Percentiles rank a stretch among this genome's conserved stretches.
Evolutionary conservation across 176 grass and related monocot genomes (phyloP).

Genomic region (Triticum urartu): DNA sequence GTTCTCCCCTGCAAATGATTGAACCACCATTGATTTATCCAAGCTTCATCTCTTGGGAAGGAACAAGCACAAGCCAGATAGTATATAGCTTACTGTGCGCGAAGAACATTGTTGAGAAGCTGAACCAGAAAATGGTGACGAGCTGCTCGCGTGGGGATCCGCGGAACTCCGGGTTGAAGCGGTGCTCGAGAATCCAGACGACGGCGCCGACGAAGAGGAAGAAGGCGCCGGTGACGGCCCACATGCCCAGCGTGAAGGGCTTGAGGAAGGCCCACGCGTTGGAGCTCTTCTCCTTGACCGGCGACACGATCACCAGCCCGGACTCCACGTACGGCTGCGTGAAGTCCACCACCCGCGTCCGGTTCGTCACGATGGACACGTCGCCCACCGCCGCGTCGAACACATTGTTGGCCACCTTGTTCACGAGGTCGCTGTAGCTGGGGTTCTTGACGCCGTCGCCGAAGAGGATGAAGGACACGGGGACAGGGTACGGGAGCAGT

Average conservation of each 20-base stretch:
- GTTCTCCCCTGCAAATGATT: slow-evolving; percentile 60
- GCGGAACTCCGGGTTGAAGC: slow-evolving; percentile 61
- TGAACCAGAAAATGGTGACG: slow-evolving; percentile 85
- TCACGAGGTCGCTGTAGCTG: slow-evolving; percentile 58
- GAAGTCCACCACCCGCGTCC: slow-evolving; percentile 78
- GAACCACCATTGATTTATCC: background rate
- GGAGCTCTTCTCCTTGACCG: slow-evolving; percentile 52
- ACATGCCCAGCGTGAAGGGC: slow-evolving; percentile 78
- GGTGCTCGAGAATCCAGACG: slow-evolving; percentile 84
- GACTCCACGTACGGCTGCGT: slow-evolving; percentile 86
- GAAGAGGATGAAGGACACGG: slow-evolving; percentile 50
- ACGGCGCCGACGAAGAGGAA: slow-evolving; percentile 83
- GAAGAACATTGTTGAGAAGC: slow-evolving; percentile 93
- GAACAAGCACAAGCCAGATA: no score
- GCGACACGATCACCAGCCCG: slow-evolving; percentile 64
- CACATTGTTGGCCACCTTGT: slow-evolving; percentile 49
- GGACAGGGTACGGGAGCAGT: slow-evolving; percentile 75
- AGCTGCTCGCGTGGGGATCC: slow-evolving; percentile 62
- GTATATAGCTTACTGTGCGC: slow-evolving; percentile 33
- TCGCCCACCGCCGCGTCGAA: slow-evolving; percentile 81
- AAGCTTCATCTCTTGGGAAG: background rate
- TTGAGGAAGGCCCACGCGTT: slow-evolving; percentile 84
- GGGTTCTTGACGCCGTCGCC: slow-evolving; percentile 84
- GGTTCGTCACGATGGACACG: slow-evolving; percentile 66
- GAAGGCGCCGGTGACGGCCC: slow-evolving; percentile 58